Base-by-base conservation (phyloP, 371 early-diverging fungal species). In the Rhizopus delemar region DNA sequence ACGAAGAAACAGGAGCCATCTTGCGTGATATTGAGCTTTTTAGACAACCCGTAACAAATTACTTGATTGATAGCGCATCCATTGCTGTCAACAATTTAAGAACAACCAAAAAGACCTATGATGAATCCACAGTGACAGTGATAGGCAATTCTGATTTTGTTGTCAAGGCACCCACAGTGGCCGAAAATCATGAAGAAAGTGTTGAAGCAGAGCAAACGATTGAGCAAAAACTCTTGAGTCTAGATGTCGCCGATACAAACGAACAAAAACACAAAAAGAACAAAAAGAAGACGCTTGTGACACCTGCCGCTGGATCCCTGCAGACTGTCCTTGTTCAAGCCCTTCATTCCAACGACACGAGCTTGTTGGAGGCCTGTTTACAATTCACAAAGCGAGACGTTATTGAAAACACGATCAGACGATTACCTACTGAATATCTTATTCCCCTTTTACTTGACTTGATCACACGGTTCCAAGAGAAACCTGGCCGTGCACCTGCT, bases 291-390 rank as follows among this genome's bases (percentile, higher is more conserved):
- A 43, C 65, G 3, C 22, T 54, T 4, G 51, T 52, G 13, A 61
- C 67, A 33, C 75, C 78, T 8, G 59, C 79, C 45, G 87, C 81
- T 34, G 78, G 83, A 28, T 87, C 91, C 11, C 71, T 93, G 55
- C 87, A 89, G 60, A 75, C 83, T 35, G 85, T 90, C 62, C 78
- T 93, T 6, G 74, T 87, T 6, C 92, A 93, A 67, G 93, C 92
- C 8, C 66, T 93, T 41, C 91, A 91, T 57, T 83, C 89, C 39
- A 78, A 80, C 48, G 93, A 93, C 69, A 45, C 63, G 15, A 75
- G 74, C 32, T 72, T 92, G 16, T 63, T 93, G 51, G 89, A 90
- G 60, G 81, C 82, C 22, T 83, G 86, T 63, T 74, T 93, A 62
- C 68, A 68, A 8, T 82, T 87, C 45, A 77, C 61, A 13, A 83